Evolutionary conservation across 805 yeast genomes (phyloP), one percentile per base, ranked within the genome.

Genomic region (Maudiozyma saulgeensis): DNA sequence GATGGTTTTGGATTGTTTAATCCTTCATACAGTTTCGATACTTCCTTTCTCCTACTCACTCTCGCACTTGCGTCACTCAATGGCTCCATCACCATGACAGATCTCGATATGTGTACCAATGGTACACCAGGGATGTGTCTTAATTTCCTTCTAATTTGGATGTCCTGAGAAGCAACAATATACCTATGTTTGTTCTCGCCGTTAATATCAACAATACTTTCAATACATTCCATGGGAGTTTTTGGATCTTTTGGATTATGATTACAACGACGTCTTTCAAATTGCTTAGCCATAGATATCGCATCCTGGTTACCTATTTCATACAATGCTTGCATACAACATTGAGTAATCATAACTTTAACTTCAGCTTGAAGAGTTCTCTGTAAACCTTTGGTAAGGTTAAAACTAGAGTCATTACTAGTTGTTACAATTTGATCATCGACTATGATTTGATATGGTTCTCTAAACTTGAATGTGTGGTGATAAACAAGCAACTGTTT

Each of bases 41-140:
- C 12, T 39, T 93, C 99, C 40, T 75, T 70, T 28, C 66, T 57
- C 43, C 61, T 60, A 48, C 80, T 79, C 15, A 74, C 72, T 43
- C 62, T 64, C 12, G 71, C 73, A 41, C 91, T 84, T 6, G 87
- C 86, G 38, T 76, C 77, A 47, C 96, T 85, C 56, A 89, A 70
- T 7, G 97, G 96, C 67, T 93, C 99, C 93, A 93, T 81, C 26
- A 93, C 82, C 91, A 93, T 87, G 16, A 93, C 99, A 1, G 96
- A 80, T 52, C 96, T 75, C 60, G 85, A 82, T 79, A 93, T 81
- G 64, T 85, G 90, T 9, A 91, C 71, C 55, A 93, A 67, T 1
- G 99, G 99, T 1, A 88, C 84, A 12, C 96, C 99, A 0, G 99
- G 95, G 11, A 89, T 73, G 31, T 72, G 72, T 56, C 98, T 76